A percentile compares a stretch with the other conserved stretches of the same genome.
Evolutionary conservation across 495 filamentous ascomycete genomes (phyloP).

Genomic region (Xeromyces bisporus): DNA sequence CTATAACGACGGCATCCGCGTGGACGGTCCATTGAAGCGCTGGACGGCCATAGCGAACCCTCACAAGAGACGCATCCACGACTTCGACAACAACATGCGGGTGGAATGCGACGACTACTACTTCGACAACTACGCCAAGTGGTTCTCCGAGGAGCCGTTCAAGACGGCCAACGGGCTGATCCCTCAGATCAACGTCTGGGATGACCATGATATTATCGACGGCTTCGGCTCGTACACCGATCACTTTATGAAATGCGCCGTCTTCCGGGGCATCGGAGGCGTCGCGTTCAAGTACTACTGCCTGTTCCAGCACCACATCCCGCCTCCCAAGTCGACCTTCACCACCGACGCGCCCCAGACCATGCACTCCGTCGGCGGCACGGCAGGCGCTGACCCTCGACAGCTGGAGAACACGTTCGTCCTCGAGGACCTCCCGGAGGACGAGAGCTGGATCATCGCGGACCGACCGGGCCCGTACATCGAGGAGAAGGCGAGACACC

Average conservation of each 20-base stretch:
- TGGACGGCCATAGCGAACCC: constrained; percentile 79
- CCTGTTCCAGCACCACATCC: constrained; percentile 84
- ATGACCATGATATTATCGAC: constrained; percentile 85
- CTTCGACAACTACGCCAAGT: constrained; percentile 70
- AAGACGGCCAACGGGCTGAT: constrained; percentile 71
- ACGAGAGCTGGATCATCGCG: constrained; percentile 69
- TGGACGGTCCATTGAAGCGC: constrained; percentile 54
- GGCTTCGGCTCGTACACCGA: constrained; percentile 89
- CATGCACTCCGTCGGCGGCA: constrained; percentile 29
- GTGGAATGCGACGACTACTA: constrained; percentile 77
- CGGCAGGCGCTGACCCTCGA: constrained; percentile 39
- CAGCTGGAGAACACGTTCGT: constrained; percentile 57
- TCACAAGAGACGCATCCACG: constrained; percentile 57
- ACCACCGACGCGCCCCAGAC: constrained; percentile 51
- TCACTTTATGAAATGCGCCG: constrained; percentile 80
- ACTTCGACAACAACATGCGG: constrained; percentile 58
- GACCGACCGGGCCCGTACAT: constrained; percentile 62
- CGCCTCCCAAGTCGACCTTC: constrained; percentile 67
- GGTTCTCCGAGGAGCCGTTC: constrained; percentile 78
- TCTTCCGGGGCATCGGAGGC: constrained; percentile 83
- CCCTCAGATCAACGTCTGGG: constrained; percentile 88
- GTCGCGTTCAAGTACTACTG: constrained; percentile 81
- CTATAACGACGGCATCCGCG: constrained; percentile 82
- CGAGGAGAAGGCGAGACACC: constrained; percentile 56
- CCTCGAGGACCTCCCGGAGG: constrained; percentile 35